These are phyloP conservation scores for Leishmania mexicana DNA, from an alignment of 208 protist genomes.

Conservation along the genomic window DNA sequence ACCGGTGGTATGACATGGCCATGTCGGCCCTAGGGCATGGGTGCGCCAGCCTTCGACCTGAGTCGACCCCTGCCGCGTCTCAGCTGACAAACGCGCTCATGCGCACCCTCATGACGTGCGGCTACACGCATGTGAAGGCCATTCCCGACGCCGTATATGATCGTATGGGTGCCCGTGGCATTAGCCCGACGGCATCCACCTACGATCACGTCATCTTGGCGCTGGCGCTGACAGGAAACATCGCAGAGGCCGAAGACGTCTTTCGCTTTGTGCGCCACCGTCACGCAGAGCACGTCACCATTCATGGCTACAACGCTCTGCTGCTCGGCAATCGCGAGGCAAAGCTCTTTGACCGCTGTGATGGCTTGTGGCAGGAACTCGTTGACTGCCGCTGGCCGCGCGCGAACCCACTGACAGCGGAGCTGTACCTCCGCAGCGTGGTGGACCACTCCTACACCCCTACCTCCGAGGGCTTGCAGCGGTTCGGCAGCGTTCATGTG, in stretches of 20 bases:
- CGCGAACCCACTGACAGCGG: slow-evolving; percentile 65
- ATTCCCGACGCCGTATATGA: slow-evolving; percentile 79
- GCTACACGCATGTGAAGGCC: slow-evolving; percentile 72
- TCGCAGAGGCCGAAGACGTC: slow-evolving; percentile 75
- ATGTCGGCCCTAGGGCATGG: slow-evolving; percentile 35
- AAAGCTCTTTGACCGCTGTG: slow-evolving; percentile 69
- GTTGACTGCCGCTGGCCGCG: slow-evolving; percentile 85
- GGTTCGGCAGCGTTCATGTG: slow-evolving; percentile 77
- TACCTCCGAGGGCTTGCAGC: slow-evolving; percentile 64
- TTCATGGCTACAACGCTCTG: slow-evolving; percentile 78
- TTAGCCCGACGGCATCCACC: slow-evolving; percentile 76
- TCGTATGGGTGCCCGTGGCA: slow-evolving; percentile 67
- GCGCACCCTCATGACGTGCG: slow-evolving; percentile 72
- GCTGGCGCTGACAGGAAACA: slow-evolving; percentile 75
- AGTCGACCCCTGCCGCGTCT: slow-evolving; percentile 52
- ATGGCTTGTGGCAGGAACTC: slow-evolving; percentile 83
- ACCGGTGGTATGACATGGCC: slow-evolving; percentile 76
- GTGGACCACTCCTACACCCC: slow-evolving; percentile 88
- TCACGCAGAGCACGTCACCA: slow-evolving; percentile 62
- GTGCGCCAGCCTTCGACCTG: slow-evolving; percentile 11
- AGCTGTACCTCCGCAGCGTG: slow-evolving; percentile 89
- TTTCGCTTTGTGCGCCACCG: slow-evolving; percentile 68
- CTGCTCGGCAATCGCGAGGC: slow-evolving; percentile 82
- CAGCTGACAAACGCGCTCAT: slow-evolving; percentile 83
- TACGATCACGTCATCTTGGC: slow-evolving; percentile 80